Evolutionary conservation across 83 land plant species (phyloP).

Genomic region (Picea abies): DNA sequence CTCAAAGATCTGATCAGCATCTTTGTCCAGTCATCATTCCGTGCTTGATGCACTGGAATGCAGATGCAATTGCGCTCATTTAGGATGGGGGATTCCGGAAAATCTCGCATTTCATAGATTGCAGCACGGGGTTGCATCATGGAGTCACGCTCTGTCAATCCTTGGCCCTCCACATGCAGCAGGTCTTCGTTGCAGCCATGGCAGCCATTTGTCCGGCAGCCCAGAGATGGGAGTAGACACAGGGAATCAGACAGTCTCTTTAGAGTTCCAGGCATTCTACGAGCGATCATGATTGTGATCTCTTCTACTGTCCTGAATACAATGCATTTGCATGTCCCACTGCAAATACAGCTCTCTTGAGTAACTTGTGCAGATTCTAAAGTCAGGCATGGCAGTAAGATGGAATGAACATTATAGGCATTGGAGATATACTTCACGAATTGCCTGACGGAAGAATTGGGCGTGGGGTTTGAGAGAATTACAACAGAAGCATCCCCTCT

Average conservation of each 20-base stretch:
- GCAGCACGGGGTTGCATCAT: neutral
- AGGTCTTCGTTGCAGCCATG: neutral
- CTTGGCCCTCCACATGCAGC: neutral
- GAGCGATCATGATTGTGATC: neutral
- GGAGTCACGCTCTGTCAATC: neutral
- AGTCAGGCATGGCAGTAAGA: neutral
- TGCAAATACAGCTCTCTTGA: neutral
- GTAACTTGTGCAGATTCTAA: neutral
- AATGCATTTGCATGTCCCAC: neutral
- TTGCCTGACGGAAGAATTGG: too few relatives aligned
- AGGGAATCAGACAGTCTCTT: neutral
- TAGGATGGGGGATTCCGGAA: neutral
- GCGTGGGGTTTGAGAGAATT: too few relatives aligned
- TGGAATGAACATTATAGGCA: neutral
- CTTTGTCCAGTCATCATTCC: neutral
- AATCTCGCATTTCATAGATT: neutral
- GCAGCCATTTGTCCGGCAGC: neutral
- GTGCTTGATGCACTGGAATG: neutral
- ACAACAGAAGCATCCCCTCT: too few relatives aligned
- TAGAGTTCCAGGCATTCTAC: neutral
- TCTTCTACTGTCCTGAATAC: neutral
- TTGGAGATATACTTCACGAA: neutral
- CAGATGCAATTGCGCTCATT: neutral
- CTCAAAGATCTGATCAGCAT: neutral
- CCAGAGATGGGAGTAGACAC: neutral